A percentile compares a stretch with the other conserved stretches of the same genome.
Evolutionary conservation across 768 basidiomycete species (phyloP).

Genomic region (Lactarius akahatsu): DNA sequence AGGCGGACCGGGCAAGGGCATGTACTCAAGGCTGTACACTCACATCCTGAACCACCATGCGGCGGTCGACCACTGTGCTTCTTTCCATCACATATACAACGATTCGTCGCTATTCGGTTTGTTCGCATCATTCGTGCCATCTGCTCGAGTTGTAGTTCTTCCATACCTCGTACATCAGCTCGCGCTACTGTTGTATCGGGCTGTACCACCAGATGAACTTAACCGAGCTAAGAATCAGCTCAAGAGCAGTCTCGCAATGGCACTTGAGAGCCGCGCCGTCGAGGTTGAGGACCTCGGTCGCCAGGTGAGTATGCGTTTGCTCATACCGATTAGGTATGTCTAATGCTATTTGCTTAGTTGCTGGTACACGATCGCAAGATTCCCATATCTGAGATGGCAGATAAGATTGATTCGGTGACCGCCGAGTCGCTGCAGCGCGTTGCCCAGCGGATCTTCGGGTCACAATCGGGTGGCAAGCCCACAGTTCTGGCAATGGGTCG

Average conservation of each 20-base stretch:
- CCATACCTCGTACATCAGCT: slow-evolving; percentile 88
- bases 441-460: slow-evolving; percentile 72
- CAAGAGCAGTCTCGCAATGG: slow-evolving; percentile 91
- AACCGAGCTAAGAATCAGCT: slow-evolving; percentile 93
- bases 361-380: slow-evolving; percentile 86
- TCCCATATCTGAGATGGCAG: slow-evolving; percentile 87
- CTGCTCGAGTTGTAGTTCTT: slow-evolving; percentile 57
- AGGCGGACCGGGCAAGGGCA: slow-evolving; percentile 98
- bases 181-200: slow-evolving; percentile 71
- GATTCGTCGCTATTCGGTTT: slow-evolving; percentile 94
- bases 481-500: slow-evolving; percentile 85
- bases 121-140: slow-evolving; percentile 79
- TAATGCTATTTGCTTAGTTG: slow-evolving; percentile 45
- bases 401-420: slow-evolving; percentile 75
- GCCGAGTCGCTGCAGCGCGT: slow-evolving; percentile 70
- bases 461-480: slow-evolving; percentile 58
- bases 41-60: slow-evolving; percentile 94
- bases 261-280: slow-evolving; percentile 80
- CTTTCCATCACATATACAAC: slow-evolving; percentile 97
- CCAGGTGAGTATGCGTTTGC: slow-evolving; percentile 52
- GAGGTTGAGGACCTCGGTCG: slow-evolving; percentile 90
- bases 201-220: slow-evolving; percentile 67
- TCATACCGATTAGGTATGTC: background rate
- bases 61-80: slow-evolving; percentile 90
- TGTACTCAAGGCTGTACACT: slow-evolving; percentile 97